Conservation (phyloP, 2,329 filamentous ascomycete species). For the Xylaria digitata region DNA sequence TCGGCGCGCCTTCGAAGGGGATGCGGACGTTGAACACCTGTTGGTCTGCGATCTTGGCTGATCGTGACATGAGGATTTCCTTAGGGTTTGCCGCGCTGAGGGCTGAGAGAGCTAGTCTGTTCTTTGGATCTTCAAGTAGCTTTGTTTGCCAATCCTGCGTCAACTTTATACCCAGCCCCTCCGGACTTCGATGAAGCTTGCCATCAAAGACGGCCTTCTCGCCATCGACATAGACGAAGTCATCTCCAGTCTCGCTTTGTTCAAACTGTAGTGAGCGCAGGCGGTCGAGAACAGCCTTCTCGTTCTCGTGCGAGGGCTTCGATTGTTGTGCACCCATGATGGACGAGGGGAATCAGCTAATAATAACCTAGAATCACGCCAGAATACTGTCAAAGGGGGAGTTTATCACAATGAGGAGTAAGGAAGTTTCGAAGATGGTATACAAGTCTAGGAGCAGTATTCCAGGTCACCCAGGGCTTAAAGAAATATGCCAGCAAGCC, state of each 20-base stretch:
- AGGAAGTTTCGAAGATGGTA: background rate
- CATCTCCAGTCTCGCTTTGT: constrained; percentile 53
- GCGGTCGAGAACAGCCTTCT: constrained; percentile 59
- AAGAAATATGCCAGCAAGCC: background rate
- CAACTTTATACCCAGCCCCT: constrained; percentile 63
- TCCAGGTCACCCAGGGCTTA: background rate
- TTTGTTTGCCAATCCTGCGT: constrained; percentile 70
- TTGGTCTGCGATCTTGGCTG: constrained; percentile 73
- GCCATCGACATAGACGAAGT: constrained; percentile 64
- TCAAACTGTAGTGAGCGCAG: constrained; percentile 60
- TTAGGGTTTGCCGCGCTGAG: constrained; percentile 75
- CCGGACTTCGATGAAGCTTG: constrained; percentile 49
- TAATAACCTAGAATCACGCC: background rate
- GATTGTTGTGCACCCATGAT: constrained; percentile 61
- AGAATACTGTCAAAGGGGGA: background rate
- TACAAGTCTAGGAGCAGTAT: background rate
- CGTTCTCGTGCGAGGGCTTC: constrained; percentile 51
- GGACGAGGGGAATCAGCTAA: background rate
- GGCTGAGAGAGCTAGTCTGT: constrained; percentile 80
- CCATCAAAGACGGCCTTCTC: constrained; percentile 52
- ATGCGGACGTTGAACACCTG: constrained; percentile 88
- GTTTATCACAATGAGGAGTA: background rate
- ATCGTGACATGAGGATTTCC: constrained; percentile 72
- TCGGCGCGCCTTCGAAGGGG: constrained; percentile 81
- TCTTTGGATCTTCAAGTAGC: constrained; percentile 73